These are phyloP conservation scores for Phellopilus nigrolimitatus DNA, from an alignment of 1,284 basidiomycete species.

Conservation along the genomic window DNA sequence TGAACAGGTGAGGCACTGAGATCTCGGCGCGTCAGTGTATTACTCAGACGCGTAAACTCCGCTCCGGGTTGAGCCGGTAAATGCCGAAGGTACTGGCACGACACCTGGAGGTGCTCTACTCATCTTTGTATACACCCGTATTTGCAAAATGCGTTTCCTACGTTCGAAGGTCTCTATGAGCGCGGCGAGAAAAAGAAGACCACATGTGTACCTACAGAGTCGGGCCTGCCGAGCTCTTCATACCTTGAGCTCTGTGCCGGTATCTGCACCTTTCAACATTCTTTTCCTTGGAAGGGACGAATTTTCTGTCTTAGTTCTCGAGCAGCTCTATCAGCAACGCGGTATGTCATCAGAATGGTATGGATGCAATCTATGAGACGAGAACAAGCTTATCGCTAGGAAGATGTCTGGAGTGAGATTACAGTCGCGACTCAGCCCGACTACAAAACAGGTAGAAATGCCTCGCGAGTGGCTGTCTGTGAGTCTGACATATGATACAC, in stretches of 20 bases:
- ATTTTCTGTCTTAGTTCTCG: constrained; percentile 61
- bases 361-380: constrained; percentile 14
- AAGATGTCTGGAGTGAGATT: constrained; percentile 60
- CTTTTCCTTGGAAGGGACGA: constrained; percentile 72
- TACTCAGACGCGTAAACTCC: neutral
- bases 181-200: neutral
- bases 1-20: neutral
- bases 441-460: constrained; percentile 45
- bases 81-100: neutral
- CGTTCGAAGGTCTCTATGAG: neutral
- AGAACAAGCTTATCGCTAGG: neutral
- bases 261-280: constrained; percentile 39
- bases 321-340: constrained; percentile 43
- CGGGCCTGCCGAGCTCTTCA: neutral
- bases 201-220: neutral
- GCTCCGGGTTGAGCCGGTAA: neutral
- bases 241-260: constrained; percentile 2
- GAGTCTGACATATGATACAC: constrained; percentile 28
- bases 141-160: neutral
- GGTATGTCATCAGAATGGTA: constrained; percentile 33
- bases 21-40: neutral
- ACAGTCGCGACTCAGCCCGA: constrained; percentile 61
- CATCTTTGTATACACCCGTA: too few relatives aligned
- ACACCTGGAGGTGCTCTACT: too few relatives aligned
- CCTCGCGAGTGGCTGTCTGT: constrained; percentile 49